Evolutionary conservation across 1,139 yeast genomes (phyloP), one percentile per base, ranked within the genome.

Genomic region (Candida glucosophila): DNA sequence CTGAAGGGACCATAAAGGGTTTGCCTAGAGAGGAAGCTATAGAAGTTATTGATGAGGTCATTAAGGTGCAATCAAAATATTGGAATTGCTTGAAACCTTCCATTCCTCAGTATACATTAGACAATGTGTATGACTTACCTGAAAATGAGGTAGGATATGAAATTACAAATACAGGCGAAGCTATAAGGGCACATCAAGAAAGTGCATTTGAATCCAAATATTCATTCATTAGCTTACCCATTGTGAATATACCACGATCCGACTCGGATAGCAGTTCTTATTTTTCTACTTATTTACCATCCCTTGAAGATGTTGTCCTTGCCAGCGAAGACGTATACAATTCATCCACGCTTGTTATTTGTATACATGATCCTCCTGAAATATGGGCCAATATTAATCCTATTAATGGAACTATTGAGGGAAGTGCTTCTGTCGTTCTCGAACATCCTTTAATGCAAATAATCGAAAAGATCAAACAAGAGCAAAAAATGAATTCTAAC

Each of bases 351-450:
- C 52, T 88, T 6, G 58, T 86, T 10, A 60, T 90, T 10, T 54
- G 83, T 6, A 73, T 88, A 9, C 97, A 88, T 49, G 97, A 88
- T 43, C 86, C 97, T 3, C 88, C 96, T 2, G 93, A 86, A 35
- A 67, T 90, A 5, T 86, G 95, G 95, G 95, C 94, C 2, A 74
- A 79, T 36, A 58, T 78, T 16, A 86, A 86, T 46, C 86, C 95
- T 1, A 55, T 78, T 5, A 71, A 80, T 15, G 97, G 97, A 6
- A 65, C 70, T 22, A 72, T 88, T 23, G 86, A 81, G 34, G 67
- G 88, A 10, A 69, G 73, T 27, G 71, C 81, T 2, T 75, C 94
- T 2, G 69, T 85, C 21, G 72, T 82, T 13, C 49, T 64, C 22
- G 65, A 62, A 30, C 65, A 64, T 34, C 71, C 71, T 6, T 44